phyloP scores from a whole-genome alignment of 306 rosid genomes.

The Alnus glutinosa region DNA sequence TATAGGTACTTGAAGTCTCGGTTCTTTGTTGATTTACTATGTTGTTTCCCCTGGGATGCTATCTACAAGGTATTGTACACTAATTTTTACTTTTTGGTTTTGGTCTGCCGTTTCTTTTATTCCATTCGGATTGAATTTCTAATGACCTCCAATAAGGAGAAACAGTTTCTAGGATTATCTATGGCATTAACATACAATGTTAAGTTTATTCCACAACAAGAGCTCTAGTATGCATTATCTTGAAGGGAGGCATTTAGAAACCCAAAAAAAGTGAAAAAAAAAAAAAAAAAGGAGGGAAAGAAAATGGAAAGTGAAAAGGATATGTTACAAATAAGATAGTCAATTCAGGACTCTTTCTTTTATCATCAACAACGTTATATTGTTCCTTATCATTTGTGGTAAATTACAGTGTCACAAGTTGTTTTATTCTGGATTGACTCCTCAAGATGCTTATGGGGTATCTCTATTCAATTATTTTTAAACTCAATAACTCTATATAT shows the following conservation, averaged over 20 bases:
- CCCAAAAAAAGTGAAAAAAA: background rate
- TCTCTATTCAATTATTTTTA: no score
- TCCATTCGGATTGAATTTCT: background rate
- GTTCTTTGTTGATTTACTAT: constrained; percentile 47
- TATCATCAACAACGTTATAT: background rate
- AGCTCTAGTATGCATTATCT: background rate
- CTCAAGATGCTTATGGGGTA: no score
- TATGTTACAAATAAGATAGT: background rate
- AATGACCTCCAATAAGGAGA: background rate
- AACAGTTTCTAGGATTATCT: background rate
- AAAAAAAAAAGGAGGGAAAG: background rate
- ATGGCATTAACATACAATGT: background rate
- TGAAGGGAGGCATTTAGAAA: background rate
- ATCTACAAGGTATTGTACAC: constrained; percentile 45
- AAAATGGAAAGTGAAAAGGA: background rate
- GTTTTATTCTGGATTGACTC: no score
- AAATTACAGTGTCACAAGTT: no score
- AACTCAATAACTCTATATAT: background rate
- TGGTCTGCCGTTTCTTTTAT: background rate
- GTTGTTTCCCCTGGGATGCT: constrained; percentile 71
- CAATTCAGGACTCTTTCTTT: background rate
- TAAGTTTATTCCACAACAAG: background rate
- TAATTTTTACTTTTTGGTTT: background rate
- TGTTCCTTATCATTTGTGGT: no score
- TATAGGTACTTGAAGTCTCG: constrained; percentile 57